These are phyloP conservation scores for Vaccinium macrocarpon DNA, from an alignment of 148 eudicot genomes.

Conservation along the genomic window DNA sequence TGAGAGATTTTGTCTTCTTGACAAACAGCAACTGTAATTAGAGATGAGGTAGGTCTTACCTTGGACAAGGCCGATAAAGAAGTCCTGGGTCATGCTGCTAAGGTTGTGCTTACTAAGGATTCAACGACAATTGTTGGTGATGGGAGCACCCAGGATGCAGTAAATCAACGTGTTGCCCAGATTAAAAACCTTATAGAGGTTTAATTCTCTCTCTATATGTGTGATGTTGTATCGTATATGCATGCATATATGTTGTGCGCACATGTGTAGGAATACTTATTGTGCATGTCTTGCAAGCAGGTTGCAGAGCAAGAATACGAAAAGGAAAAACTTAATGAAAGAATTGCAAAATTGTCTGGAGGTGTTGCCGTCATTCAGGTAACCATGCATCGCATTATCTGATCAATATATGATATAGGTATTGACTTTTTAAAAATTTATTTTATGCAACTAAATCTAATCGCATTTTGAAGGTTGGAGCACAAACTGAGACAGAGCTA, in stretches of 20 bases:
- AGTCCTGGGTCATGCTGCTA: slow-evolving; percentile 58
- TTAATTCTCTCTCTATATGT: background rate
- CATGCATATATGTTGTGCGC: background rate
- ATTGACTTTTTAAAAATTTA: background rate
- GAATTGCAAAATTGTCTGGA: slow-evolving; percentile 76
- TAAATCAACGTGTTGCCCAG: slow-evolving; percentile 45
- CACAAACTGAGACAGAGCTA: slow-evolving; percentile 75
- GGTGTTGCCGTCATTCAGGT: slow-evolving; percentile 85
- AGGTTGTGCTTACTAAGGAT: slow-evolving; percentile 53
- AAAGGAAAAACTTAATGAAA: slow-evolving; percentile 57
- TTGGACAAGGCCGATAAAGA: slow-evolving; percentile 47
- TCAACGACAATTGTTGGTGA: slow-evolving; percentile 57
- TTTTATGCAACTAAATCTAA: slow-evolving; percentile 14
- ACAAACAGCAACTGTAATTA: slow-evolving; percentile 46
- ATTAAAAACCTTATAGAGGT: slow-evolving; percentile 55
- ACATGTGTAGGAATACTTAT: background rate
- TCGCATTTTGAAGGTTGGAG: slow-evolving; percentile 45
- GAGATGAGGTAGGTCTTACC: slow-evolving; percentile 59
- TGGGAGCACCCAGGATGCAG: slow-evolving; percentile 58
- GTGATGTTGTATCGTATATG: background rate
- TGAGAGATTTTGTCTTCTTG: background rate
- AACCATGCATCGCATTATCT: background rate
- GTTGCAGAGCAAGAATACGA: slow-evolving; percentile 55
- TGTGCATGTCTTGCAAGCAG: slow-evolving; percentile 31
- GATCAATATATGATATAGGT: background rate